phyloP scores from a whole-genome alignment of 805 yeast genomes.

The Teunomyces gatunensis region DNA sequence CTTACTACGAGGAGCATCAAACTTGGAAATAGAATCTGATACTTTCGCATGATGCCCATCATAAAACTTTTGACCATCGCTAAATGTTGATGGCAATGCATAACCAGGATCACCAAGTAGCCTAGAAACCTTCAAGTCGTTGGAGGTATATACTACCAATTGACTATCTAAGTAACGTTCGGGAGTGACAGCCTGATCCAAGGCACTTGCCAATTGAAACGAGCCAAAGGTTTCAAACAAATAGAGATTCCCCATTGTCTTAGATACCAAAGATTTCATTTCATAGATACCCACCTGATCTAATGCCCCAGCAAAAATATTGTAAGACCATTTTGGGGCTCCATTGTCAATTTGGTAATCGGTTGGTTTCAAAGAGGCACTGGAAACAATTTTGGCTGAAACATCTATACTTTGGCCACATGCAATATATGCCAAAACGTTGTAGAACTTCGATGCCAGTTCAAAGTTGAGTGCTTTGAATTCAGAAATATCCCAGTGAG shows the following conservation, averaged over 20 bases:
- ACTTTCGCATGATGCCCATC: conserved; percentile 26
- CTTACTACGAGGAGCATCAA: conserved; percentile 30
- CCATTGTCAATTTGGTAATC: conserved; percentile 15
- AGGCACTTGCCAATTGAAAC: conserved; percentile 16
- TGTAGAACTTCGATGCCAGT: conserved; percentile 28
- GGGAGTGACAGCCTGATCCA: background rate
- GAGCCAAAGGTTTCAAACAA: conserved; percentile 29
- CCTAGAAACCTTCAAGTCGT: conserved; percentile 30
- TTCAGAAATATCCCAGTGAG: conserved; percentile 35
- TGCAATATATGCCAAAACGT: conserved; percentile 25
- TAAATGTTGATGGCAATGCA: conserved; percentile 33
- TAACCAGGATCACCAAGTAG: conserved; percentile 29
- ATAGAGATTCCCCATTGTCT: conserved; percentile 32
- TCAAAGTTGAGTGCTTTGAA: conserved; percentile 24
- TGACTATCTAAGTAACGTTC: conserved; percentile 9
- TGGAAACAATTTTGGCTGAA: conserved; percentile 14
- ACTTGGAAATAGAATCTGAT: conserved; percentile 30
- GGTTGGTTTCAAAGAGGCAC: conserved; percentile 20
- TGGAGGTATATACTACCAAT: conserved; percentile 30
- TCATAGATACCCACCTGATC: conserved; percentile 46
- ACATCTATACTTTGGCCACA: conserved; percentile 24
- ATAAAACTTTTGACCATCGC: conserved; percentile 15
- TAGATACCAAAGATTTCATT: conserved; percentile 32
- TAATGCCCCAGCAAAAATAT: conserved; percentile 35
- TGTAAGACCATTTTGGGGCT: conserved; percentile 26